phyloP scores from a whole-genome alignment of 805 yeast species.

The Candida silvatica region DNA sequence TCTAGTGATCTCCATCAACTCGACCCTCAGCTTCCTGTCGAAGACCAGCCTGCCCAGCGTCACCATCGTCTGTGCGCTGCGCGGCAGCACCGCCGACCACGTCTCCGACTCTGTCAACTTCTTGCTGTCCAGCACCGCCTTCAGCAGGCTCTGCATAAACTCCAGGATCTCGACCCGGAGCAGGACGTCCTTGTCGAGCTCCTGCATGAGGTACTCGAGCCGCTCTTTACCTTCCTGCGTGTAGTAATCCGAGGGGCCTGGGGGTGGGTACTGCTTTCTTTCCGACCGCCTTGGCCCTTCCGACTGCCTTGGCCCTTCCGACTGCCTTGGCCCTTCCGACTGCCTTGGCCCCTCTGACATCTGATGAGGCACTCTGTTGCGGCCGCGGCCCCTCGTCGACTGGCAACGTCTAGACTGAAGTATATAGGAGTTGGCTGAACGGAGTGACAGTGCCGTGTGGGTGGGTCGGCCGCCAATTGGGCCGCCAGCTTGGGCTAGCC shows the following conservation, averaged over 20 bases:
- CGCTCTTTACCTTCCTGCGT: slow-evolving; percentile 6
- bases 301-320: too few relatives aligned
- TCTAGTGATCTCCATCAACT: slow-evolving; percentile 6
- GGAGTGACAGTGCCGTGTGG: too few relatives aligned
- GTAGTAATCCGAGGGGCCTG: slow-evolving; percentile 7
- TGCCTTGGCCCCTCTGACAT: too few relatives aligned
- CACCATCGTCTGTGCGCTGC: slow-evolving; percentile 1
- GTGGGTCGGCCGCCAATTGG: too few relatives aligned
- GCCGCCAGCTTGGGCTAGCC: too few relatives aligned
- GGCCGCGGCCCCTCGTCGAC: too few relatives aligned
- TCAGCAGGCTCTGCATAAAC: slow-evolving; percentile 1
- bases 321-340: too few relatives aligned
- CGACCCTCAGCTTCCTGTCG: slow-evolving; percentile 4
- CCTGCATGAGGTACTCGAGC: slow-evolving; percentile 7
- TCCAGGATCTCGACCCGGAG: slow-evolving; percentile 2
- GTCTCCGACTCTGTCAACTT: not conserved
- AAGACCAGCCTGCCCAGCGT: slow-evolving; percentile 4
- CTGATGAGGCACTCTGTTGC: too few relatives aligned
- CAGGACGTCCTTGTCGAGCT: slow-evolving; percentile 4
- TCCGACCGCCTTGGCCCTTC: too few relatives aligned
- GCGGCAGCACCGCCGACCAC: not conserved
- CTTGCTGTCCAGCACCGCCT: not conserved
- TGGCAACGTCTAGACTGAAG: too few relatives aligned
- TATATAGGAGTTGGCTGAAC: too few relatives aligned
- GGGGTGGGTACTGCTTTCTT: slow-evolving; percentile 9